Conservation (phyloP, 1,284 basidiomycete species). For the Taiwanofungus camphoratus region DNA sequence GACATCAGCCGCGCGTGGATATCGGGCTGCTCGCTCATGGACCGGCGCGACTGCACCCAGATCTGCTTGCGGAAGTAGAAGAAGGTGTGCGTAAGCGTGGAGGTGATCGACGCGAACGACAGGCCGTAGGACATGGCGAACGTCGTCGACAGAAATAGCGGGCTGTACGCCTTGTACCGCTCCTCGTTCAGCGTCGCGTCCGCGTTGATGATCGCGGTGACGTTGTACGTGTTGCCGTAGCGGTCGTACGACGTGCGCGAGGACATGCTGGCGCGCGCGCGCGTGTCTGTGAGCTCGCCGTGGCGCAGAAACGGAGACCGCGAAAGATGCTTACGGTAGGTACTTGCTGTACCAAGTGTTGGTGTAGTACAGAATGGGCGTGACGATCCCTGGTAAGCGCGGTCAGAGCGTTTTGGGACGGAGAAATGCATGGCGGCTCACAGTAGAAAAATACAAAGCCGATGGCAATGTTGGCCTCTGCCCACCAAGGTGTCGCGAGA, state of each 20-base stretch:
- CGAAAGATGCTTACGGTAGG: constrained; percentile 39
- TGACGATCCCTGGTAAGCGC: constrained; percentile 52
- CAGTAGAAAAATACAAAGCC: constrained; percentile 58
- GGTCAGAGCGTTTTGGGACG: constrained; percentile 21
- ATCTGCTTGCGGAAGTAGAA: constrained; percentile 83
- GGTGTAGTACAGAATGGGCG: constrained; percentile 50
- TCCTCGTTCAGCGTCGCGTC: constrained; percentile 47
- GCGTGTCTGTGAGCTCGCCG: background rate
- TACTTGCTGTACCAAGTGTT: constrained; percentile 35
- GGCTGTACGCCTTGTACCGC: constrained; percentile 51
- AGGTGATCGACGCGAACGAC: constrained; percentile 55
- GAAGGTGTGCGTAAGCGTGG: constrained; percentile 66
- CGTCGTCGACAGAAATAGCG: constrained; percentile 60
- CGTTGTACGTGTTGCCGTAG: constrained; percentile 49
- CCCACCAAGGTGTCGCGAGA: constrained; percentile 56
- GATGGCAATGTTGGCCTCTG: constrained; percentile 48
- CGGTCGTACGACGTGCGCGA: constrained; percentile 55
- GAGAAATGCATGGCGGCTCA: constrained; percentile 32
- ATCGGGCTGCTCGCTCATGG: constrained; percentile 74
- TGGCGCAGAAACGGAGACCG: background rate
- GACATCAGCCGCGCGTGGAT: constrained; percentile 84
- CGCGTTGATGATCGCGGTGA: constrained; percentile 46
- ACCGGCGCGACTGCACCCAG: constrained; percentile 56
- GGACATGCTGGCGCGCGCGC: constrained; percentile 52
- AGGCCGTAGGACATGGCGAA: constrained; percentile 64